Evolutionary conservation across 176 grass and related monocot genomes (phyloP), one percentile per base, ranked within the genome.

Genomic region (Rhynchospora pubera): DNA sequence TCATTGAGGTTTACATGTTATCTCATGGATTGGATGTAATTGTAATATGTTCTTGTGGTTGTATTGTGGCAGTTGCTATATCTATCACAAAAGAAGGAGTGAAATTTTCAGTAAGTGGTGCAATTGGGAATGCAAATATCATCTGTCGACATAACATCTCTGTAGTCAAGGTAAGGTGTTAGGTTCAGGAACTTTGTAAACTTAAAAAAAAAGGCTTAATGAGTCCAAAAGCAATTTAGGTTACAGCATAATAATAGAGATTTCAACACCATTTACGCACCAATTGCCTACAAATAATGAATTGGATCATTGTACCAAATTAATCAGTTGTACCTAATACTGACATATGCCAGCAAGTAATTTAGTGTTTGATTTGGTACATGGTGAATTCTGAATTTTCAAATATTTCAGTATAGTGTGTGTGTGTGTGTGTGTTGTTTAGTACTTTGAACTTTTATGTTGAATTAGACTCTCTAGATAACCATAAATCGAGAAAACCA

Each of bases 21-120:
- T n/a, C n/a, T n/a, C n/a, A n/a, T n/a, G n/a, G n/a, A n/a, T n/a
- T n/a, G n/a, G n/a, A n/a, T n/a, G n/a, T n/a, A n/a, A n/a, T 30
- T 24, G 9, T 64, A 22, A 9, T 52, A 10, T 52, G 2, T 1
- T 18, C 5, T 1, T 57, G 15, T n/a, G n/a, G 44, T 61, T 60
- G n/a, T 45, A 77, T 69, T 55, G 8, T 68, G 26, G 42, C 74
- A 88, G 86, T 88, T 60, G 65, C 62, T 73, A 74, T 88, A 43
- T 88, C 86, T 44, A 77, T 79, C 44, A 84, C 86, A 9, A 88
- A 84, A 63, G 86, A 84, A 81, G 86, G 86, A n/a, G 86, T 88
- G 23, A 88, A 88, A 58, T 88, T 88, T 70, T 88, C 82, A 3
- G 84, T 83, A 14, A 83, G 75, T 16, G 86, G 86, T 45, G 75